Conservation (phyloP, 805 yeast species). For the Pichia rugopelliculosa region DNA sequence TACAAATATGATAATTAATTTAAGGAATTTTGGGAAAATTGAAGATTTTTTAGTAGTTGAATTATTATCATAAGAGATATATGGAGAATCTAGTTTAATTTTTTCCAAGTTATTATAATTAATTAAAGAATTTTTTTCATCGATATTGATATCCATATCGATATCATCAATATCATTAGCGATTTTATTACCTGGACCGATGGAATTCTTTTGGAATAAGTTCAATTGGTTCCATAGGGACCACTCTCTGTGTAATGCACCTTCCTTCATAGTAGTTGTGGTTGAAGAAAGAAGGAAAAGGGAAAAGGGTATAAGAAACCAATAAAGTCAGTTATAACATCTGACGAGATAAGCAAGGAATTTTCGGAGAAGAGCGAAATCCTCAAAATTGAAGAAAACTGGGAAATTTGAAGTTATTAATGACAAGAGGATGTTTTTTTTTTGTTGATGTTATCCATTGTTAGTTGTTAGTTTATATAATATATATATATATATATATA, state of each 20-base stretch:
- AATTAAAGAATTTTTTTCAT: neutral
- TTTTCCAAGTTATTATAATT: neutral
- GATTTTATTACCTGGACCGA: too few species aligned
- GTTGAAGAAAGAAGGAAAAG: neutral
- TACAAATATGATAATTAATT: neutral
- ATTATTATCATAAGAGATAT: neutral
- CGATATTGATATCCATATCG: neutral
- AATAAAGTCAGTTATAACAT: neutral
- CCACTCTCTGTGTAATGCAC: constrained; percentile 29
- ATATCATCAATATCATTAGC: neutral
- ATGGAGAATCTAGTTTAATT: neutral
- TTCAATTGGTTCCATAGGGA: constrained; percentile 27
- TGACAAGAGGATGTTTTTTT: too few species aligned
- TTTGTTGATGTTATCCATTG: too few species aligned
- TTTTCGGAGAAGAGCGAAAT: neutral
- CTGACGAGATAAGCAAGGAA: neutral
- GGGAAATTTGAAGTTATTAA: too few species aligned
- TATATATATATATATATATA: too few species aligned
- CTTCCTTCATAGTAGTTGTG: constrained; percentile 17
- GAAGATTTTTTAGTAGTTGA: too few species aligned
- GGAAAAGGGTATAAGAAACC: neutral
- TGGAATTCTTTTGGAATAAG: constrained; percentile 5
- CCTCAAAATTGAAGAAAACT: too few species aligned
- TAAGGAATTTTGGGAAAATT: too few species aligned
- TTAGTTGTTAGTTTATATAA: neutral